Base-by-base conservation (phyloP, 1,284 basidiomycete species). In the Entoloma clypeatum region DNA sequence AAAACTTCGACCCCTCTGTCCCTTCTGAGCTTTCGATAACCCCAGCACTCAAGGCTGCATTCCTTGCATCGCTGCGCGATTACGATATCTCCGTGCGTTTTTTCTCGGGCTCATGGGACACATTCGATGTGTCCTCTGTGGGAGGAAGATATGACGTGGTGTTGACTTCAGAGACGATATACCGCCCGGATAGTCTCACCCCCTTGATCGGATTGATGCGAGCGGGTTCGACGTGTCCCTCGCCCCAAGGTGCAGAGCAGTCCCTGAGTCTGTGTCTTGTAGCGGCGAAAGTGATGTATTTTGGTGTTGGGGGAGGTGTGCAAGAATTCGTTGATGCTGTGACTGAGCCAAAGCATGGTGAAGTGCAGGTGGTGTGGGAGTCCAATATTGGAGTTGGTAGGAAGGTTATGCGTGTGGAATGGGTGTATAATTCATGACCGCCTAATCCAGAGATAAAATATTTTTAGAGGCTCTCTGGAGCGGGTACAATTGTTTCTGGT, bases 151-250 rank as follows among this genome's bases (percentile, higher is more conserved):
- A 88, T 60, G 77, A 92, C 53, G 49, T 95, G 34, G 66, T 95
- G 1, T 64, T 98, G 33, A 92, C 91, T 0, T 89, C 90, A 14
- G 95, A 99, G 67, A 98, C 95, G 16, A 92, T 97, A 21, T 98
- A 99, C 58, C 71, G 81, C 7, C 67, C 75, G 18, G 75, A 81
- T 0, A 86, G 79, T 44, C 71, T 96, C 0, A 68, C 68, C 0
- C 66, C 80, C n/a, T 68, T 97, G 16, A 67, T 92, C 9, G 56
- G 66, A 19, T 66, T 82, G n/a, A 52, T 85, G 55, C 31, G 14
- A 24, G 19, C 4, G 4, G 26, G 1, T 30, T 34, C 10, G 18
- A 26, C 24, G 30, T 32, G 7, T 29, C 41, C 5, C 23, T 36
- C 14, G 30, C 8, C n/a, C 16, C 43, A 43, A 7, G 22, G n/a